Conservation (phyloP, 129 eudicot species). For the Artemisia annua region DNA sequence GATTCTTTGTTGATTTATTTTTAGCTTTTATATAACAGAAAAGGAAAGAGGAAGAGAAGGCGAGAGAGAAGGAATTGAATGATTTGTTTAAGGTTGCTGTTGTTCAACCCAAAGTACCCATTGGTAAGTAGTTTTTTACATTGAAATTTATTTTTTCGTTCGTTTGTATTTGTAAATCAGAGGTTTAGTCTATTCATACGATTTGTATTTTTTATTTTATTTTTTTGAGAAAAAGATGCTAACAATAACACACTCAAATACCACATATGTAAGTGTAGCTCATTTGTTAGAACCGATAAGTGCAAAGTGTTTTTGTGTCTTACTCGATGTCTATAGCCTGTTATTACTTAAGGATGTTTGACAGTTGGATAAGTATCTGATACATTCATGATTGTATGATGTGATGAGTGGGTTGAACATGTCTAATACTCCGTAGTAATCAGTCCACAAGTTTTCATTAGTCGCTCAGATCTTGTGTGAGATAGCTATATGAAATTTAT, state of each 20-base stretch:
- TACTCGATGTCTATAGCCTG: neutral
- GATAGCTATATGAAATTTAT: neutral
- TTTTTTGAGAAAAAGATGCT: no score
- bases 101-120: constrained; percentile 66
- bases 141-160: neutral
- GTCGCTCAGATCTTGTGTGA: neutral
- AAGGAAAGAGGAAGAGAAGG: constrained; percentile 67
- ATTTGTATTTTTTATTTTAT: no score
- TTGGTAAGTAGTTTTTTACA: constrained; percentile 36
- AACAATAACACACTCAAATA: neutral
- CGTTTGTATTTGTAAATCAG: neutral
- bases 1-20: constrained; percentile 9
- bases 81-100: constrained; percentile 67
- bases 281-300: neutral
- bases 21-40: constrained; percentile 32
- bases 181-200: no score
- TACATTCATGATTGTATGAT: constrained; percentile 14
- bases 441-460: neutral
- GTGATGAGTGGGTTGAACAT: neutral
- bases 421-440: neutral
- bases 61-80: constrained; percentile 64
- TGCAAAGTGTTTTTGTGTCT: no score
- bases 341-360: constrained; percentile 2
- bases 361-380: neutral
- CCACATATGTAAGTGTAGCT: neutral